Percentiles rank a stretch among this genome's conserved stretches.
These are phyloP conservation scores for Turritis glabra DNA, from an alignment of 345 rosid species.

Conservation along the genomic window DNA sequence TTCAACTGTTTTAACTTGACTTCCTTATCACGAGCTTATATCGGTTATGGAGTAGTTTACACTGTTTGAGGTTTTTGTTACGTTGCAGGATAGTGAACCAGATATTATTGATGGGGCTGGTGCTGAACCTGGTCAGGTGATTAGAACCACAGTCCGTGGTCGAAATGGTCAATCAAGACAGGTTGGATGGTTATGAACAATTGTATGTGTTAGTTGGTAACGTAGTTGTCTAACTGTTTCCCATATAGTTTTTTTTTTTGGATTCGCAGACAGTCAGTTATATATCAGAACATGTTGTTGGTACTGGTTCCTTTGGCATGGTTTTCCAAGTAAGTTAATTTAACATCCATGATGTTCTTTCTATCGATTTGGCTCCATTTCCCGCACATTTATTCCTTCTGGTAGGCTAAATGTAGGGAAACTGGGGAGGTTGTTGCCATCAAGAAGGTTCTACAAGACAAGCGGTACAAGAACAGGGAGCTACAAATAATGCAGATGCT, in stretches of 20 bases:
- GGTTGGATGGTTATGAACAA: constrained; percentile 65
- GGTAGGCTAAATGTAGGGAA: constrained; percentile 95
- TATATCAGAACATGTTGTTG: constrained; percentile 88
- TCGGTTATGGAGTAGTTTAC: not conserved
- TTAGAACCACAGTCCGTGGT: constrained; percentile 85
- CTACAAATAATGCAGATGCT: constrained; percentile 94
- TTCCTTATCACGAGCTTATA: not conserved
- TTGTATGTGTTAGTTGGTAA: constrained; percentile 10
- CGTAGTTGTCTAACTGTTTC: constrained; percentile 16
- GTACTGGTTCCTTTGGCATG: constrained; percentile 95
- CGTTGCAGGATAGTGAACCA: constrained; percentile 87
- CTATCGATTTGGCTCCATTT: not conserved
- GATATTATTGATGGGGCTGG: constrained; percentile 90
- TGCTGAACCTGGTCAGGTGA: constrained; percentile 89
- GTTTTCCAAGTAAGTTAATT: constrained; percentile 72
- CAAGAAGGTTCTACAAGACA: constrained; percentile 95
- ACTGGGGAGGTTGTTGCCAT: constrained; percentile 93
- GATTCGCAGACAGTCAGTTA: constrained; percentile 72
- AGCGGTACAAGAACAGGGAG: constrained; percentile 94
- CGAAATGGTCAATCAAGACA: constrained; percentile 92
- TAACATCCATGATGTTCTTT: constrained; percentile 13
- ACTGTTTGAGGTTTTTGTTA: constrained; percentile 2
- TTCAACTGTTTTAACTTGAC: not conserved
- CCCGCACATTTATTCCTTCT: constrained; percentile 23
- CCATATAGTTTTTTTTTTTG: constrained; percentile 30